Conservation (phyloP, 2,329 filamentous ascomycete genomes). For the Fusarium solani-melongenae region DNA sequence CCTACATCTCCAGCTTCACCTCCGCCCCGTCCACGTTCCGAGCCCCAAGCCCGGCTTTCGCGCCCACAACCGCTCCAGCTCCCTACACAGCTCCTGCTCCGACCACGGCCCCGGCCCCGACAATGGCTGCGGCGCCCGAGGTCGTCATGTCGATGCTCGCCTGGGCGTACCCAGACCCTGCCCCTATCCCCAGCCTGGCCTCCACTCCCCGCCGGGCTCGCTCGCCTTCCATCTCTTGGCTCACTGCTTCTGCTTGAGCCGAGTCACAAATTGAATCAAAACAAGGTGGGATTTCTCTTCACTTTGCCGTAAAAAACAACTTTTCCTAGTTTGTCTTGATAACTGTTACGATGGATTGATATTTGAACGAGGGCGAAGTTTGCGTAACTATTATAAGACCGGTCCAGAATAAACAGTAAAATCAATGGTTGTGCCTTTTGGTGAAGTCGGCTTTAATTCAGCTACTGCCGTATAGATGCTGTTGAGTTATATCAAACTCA, state of each 20-base stretch:
- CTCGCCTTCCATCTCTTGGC: slow-evolving; percentile 12
- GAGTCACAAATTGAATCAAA: neutral
- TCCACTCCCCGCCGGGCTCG: slow-evolving; percentile 10
- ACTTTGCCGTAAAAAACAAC: neutral
- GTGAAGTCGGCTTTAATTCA: neutral
- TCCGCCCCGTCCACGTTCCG: neutral
- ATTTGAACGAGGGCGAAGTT: neutral
- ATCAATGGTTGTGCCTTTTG: neutral
- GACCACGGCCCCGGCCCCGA: slow-evolving; percentile 10
- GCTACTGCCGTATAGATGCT: too few species aligned
- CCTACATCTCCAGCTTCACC: neutral
- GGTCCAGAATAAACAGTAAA: slow-evolving; percentile 10
- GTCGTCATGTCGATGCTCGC: slow-evolving; percentile 19
- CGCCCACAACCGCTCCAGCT: slow-evolving; percentile 6
- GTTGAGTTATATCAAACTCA: neutral
- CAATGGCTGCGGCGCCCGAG: slow-evolving; percentile 17
- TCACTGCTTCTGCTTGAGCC: slow-evolving; percentile 10
- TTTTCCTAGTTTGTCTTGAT: slow-evolving; percentile 2
- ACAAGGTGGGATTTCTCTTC: neutral
- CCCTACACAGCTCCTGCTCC: slow-evolving; percentile 21
- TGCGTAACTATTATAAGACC: slow-evolving; percentile 3
- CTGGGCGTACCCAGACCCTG: slow-evolving; percentile 18
- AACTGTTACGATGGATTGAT: neutral
- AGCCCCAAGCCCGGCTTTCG: neutral
- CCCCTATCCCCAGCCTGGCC: slow-evolving; percentile 16